Base-by-base conservation (phyloP, 192 early-diverging fungal species). In the Phlyctochytrium bullatum region DNA sequence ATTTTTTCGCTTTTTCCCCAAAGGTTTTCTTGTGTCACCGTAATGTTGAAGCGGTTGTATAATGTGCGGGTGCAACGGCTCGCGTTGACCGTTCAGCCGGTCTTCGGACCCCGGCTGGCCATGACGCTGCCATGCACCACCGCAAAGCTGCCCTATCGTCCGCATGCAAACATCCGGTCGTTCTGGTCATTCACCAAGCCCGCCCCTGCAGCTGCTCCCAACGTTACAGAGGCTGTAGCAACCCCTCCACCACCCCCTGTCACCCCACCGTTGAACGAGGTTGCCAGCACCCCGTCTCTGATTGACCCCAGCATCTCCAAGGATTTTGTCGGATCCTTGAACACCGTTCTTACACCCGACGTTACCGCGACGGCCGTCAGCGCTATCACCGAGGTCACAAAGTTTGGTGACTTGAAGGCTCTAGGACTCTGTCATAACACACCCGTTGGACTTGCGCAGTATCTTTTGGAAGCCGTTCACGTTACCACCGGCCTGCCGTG, bases 401-500 rank as follows among this genome's bases (percentile, higher is more conserved):
- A 93, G 73, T 84, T 94, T 62, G 95, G 95, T 14, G 93, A 98
- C 62, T 76, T 98, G 36, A 86, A 91, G 47, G 78, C 83, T 6
- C 83, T 94, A 73, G 95, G 95, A 16, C 78, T 98, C 30, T 84
- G 82, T 52, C 78, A 87, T 34, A 86, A 72, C 47, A 78, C 88
- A 3, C 92, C 93, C 12, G 87, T 88, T 2, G 93, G 91, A 34
- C 56, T 79, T 24, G 66, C 89, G 20, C 87, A 98, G 74, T 79
- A 78, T 3, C 59, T 86, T 3, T 24, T 97, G 30, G 96, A 98
- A 75, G 83, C 79, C 24, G 67, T 92, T 36, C 88, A 94, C 69
- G 89, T 97, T 17, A 75, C 78, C 28, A 89, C 88, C 17, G 94
- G 94, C 2, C 72, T 97, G 61, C 93, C 94, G 2, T 98, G 96